phyloP scores from a whole-genome alignment of 163 green algal genomes.

The Volvox carteri region DNA sequence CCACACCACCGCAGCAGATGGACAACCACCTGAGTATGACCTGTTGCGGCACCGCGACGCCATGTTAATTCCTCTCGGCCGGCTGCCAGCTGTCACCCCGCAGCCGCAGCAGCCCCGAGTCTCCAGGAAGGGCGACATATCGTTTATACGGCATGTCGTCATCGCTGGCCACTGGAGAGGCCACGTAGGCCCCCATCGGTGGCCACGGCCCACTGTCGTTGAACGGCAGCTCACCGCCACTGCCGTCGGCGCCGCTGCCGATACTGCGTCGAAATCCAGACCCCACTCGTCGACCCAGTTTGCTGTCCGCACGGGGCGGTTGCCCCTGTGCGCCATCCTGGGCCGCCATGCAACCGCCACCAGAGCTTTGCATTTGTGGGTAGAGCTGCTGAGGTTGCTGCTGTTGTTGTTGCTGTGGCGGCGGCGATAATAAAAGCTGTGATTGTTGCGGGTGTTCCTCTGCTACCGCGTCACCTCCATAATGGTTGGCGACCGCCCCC shows the following conservation, averaged over 20 bases:
- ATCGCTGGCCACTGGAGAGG: slow-evolving; percentile 11
- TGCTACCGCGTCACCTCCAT: background rate
- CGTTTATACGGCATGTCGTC: slow-evolving; percentile 21
- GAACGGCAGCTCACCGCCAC: background rate
- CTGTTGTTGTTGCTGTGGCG: background rate
- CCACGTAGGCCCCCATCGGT: slow-evolving; percentile 11
- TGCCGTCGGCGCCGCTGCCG: background rate
- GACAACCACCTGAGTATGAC: too few species aligned
- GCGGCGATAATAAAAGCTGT: too few species aligned
- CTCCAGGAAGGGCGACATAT: background rate
- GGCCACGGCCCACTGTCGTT: background rate
- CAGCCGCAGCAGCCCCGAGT: background rate
- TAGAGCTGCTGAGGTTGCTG: background rate
- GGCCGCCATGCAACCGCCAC: background rate
- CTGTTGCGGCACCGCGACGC: too few species aligned
- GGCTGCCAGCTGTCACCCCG: slow-evolving; percentile 13
- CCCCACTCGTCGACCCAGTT: background rate
- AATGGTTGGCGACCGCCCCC: too few species aligned
- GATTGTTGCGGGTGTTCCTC: background rate
- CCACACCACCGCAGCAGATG: too few species aligned
- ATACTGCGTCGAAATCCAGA: background rate
- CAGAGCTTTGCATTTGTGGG: background rate
- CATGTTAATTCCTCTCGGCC: background rate
- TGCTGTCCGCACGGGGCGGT: background rate
- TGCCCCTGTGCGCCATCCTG: background rate